These are phyloP conservation scores for Nitzschia inconspicua DNA, from an alignment of 108 stramenopile species.

Conservation along the genomic window DNA sequence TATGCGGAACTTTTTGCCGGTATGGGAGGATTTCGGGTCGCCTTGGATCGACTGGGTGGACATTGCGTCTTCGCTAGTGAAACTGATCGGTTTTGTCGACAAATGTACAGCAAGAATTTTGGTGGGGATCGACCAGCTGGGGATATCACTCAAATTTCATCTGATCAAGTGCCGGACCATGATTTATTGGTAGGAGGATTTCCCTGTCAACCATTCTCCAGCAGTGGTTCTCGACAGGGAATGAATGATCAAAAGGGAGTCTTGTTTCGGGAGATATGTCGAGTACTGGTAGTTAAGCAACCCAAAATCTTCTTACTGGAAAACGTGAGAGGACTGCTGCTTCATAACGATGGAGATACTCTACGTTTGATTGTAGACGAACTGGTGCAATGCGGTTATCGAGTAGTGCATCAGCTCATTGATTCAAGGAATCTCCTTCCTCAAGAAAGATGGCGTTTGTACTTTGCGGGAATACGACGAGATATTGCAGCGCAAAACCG, in stretches of 20 bases:
- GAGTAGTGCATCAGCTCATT: slow-evolving; percentile 8
- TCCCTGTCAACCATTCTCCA: slow-evolving; percentile 34
- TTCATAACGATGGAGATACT: slow-evolving; percentile 21
- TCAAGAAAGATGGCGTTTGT: slow-evolving; percentile 22
- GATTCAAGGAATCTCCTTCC: slow-evolving; percentile 18
- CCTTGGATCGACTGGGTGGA: slow-evolving; percentile 62
- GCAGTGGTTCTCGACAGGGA: slow-evolving; percentile 1
- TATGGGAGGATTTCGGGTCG: slow-evolving; percentile 70
- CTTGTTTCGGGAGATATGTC: slow-evolving; percentile 26
- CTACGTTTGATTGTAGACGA: not conserved
- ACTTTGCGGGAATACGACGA: slow-evolving; percentile 19
- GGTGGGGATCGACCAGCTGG: slow-evolving; percentile 22
- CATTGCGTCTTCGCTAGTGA: slow-evolving; percentile 63
- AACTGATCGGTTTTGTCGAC: slow-evolving; percentile 34
- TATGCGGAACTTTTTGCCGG: slow-evolving; percentile 69
- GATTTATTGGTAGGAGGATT: slow-evolving; percentile 34
- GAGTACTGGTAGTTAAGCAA: slow-evolving; percentile 15
- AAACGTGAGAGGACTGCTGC: slow-evolving; percentile 25
- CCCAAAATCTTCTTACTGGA: slow-evolving; percentile 27
- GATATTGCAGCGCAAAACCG: not conserved
- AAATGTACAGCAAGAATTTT: slow-evolving; percentile 48
- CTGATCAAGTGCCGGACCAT: slow-evolving; percentile 30
- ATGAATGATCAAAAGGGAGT: slow-evolving; percentile 15
- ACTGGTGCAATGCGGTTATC: slow-evolving; percentile 12
- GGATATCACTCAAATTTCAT: slow-evolving; percentile 44